Conservation (phyloP, 83 land plant species). For the Thuja plicata region DNA sequence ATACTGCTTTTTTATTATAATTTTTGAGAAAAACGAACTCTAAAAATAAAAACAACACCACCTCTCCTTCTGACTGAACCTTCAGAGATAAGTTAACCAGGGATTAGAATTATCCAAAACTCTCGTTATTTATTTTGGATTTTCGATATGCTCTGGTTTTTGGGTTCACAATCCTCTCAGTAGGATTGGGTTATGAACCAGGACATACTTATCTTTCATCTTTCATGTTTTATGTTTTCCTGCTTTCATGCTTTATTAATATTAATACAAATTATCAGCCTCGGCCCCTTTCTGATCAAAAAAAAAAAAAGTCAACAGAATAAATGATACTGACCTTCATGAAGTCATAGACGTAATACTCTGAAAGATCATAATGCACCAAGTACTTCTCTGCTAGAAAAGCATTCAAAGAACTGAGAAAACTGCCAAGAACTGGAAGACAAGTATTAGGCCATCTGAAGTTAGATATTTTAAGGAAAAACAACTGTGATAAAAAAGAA, state of each 20-base stretch:
- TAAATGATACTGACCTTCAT: constrained; percentile 11
- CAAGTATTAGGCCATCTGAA: neutral
- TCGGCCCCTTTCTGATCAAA: no score
- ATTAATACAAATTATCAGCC: no score
- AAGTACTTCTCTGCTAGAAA: constrained; percentile 12
- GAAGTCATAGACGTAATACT: constrained; percentile 18
- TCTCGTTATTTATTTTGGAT: no score
- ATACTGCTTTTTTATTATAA: neutral
- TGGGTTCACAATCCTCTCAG: no score
- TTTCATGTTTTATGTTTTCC: no score
- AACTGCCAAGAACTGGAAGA: constrained; percentile 22
- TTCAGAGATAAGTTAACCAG: no score
- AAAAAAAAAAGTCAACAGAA: neutral
- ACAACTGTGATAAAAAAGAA: neutral
- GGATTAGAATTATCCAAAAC: no score
- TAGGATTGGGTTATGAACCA: no score
- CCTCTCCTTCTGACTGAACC: no score
- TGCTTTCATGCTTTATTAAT: no score
- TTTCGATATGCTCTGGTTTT: no score
- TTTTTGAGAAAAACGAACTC: neutral
- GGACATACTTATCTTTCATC: no score
- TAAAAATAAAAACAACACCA: neutral
- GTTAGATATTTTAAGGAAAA: neutral
- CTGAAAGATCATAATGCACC: constrained; percentile 11
- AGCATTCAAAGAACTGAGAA: constrained; percentile 13